Conservation (phyloP, 148 eudicot genomes). For the Nepenthes mirabilis region DNA sequence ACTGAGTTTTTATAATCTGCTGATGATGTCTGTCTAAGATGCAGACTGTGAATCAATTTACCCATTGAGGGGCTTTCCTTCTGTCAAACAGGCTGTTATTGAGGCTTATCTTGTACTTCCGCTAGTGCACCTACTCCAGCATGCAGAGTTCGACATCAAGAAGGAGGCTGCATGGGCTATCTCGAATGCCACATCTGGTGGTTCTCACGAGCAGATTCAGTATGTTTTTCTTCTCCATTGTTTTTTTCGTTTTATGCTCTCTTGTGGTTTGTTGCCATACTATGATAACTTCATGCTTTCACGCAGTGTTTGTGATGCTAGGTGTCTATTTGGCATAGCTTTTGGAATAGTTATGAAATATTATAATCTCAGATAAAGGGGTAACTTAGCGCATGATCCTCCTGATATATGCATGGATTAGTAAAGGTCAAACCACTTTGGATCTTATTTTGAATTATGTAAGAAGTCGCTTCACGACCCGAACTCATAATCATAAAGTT, state of each 20-base stretch:
- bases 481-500: no score
- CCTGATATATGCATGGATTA: no score
- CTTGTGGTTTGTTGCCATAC: not conserved
- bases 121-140: constrained; percentile 53
- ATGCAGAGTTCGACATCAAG: constrained; percentile 71
- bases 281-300: not conserved
- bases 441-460: no score
- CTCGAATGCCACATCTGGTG: constrained; percentile 79
- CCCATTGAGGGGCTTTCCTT: not conserved
- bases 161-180: constrained; percentile 90
- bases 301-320: not conserved
- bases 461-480: no score
- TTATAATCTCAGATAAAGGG: no score
- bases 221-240: constrained; percentile 11
- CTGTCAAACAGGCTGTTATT: constrained; percentile 46
- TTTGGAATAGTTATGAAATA: no score
- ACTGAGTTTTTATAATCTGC: no score
- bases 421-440: no score
- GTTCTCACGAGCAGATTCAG: constrained; percentile 68
- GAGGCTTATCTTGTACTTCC: constrained; percentile 46
- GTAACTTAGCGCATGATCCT: no score
- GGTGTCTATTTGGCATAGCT: not conserved
- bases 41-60: no score
- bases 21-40: no score
- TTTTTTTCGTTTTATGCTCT: not conserved